Base-by-base conservation (phyloP, 106 monocot genomes). In the Dendrobium chrysotoxum region DNA sequence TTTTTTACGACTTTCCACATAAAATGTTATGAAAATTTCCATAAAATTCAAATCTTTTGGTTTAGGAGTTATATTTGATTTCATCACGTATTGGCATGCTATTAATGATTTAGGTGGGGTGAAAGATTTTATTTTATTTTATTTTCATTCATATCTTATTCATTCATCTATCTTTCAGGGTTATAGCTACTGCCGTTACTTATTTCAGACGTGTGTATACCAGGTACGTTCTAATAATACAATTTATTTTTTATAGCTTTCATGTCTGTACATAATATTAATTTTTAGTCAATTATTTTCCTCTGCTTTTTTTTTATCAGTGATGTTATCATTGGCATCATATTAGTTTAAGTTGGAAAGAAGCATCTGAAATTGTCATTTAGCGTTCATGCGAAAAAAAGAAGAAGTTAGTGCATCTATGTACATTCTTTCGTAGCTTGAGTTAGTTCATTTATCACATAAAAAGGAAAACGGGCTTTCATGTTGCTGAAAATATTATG, bases 181-280 rank as follows among this genome's bases (percentile, higher is more conserved):
- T 99, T 80, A 90, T 93, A 79, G 99, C 99, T 53, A 99, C 99
- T 28, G 99, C 98, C 80, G 91, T 91, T 58, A 87, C 92, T 84
- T 99, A 99, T 85, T 93, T 99, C 78, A 89, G 98, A 81, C 98
- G 98, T 79, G 98, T 99, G n/a, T 99, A 95, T 86, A 86, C 91
- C 28, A 95, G 91, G 98, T 99, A 90, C 84, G 53, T 68, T 58
- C 7, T 77, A 8, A 58, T 26, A 71, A 26, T 57, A 74, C 9
- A 17, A 23, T 55, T 20, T 47, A 12, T 67, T 68, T 28, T 45
- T 25, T 46, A 35, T 45, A 68, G 5, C 21, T 40, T 58, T 6
- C 54, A 39, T 35, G 58, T 65, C 13, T 66, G 38, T 20, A 7
- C 28, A 47, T 18, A 38, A 25, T 70, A 70, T 16, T 31, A 28